A percentile compares a stretch with the other conserved stretches of the same genome.
phyloP scores from a whole-genome alignment of 306 rosid genomes.

The Sophora flavescens region DNA sequence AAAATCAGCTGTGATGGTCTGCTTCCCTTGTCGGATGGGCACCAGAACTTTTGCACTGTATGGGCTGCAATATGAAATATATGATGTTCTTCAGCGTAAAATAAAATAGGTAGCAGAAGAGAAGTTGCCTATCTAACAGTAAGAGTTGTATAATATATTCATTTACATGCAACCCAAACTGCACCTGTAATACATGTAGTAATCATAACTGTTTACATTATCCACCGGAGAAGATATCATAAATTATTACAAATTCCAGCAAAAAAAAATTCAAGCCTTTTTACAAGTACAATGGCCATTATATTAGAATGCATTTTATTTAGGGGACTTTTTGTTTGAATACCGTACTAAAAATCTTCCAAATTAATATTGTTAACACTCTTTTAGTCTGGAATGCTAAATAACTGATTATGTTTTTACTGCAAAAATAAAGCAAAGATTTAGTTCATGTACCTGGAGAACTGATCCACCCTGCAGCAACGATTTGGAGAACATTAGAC shows the following conservation, averaged over 20 bases:
- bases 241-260: slow-evolving; percentile 29
- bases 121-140: slow-evolving; percentile 19
- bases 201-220: slow-evolving; percentile 8
- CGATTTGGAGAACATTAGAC: slow-evolving; percentile 43
- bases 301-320: slow-evolving; percentile 9
- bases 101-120: slow-evolving; percentile 34
- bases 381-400: slow-evolving; percentile 19
- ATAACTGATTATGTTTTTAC: slow-evolving; percentile 26
- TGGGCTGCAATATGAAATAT: slow-evolving; percentile 72
- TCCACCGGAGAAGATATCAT: slow-evolving; percentile 4
- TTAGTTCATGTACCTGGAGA: slow-evolving; percentile 71
- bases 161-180: slow-evolving; percentile 12
- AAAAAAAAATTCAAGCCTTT: slow-evolving; percentile 14
- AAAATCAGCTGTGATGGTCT: slow-evolving; percentile 81
- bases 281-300: not conserved
- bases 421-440: slow-evolving; percentile 34
- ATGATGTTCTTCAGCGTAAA: slow-evolving; percentile 41
- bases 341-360: slow-evolving; percentile 9
- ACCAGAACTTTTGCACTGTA: slow-evolving; percentile 70
- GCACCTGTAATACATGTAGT: not conserved
- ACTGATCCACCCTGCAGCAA: slow-evolving; percentile 88
- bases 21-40: slow-evolving; percentile 73
- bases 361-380: slow-evolving; percentile 7
- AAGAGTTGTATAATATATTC: slow-evolving; percentile 15
- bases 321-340: slow-evolving; percentile 17